Percentiles rank a stretch among this genome's conserved stretches.
Conservation (phyloP, 192 early-diverging fungal species). For the Gamsiella multidivaricata region DNA sequence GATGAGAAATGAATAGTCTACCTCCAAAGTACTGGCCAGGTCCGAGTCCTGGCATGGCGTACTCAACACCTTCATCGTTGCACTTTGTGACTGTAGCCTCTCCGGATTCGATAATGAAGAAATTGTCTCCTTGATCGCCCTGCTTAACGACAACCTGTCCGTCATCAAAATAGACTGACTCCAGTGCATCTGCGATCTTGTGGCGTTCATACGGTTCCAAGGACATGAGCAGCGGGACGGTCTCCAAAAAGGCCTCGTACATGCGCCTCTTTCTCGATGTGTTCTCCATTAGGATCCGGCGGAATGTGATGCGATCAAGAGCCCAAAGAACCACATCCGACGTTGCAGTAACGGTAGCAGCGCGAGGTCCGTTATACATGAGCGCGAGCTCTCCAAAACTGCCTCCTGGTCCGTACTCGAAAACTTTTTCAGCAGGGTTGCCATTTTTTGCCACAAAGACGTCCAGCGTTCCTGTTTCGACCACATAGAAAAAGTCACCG, state of each 20-base stretch:
- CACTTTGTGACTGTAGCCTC: slow-evolving; percentile 84
- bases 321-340: slow-evolving; percentile 93
- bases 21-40: slow-evolving; percentile 98
- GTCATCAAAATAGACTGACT: slow-evolving; percentile 89
- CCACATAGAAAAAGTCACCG: slow-evolving; percentile 98
- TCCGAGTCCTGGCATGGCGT: slow-evolving; percentile 73
- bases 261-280: slow-evolving; percentile 93
- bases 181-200: slow-evolving; percentile 98
- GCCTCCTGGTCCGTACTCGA: slow-evolving; percentile 83
- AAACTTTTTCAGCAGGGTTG: slow-evolving; percentile 76
- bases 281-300: slow-evolving; percentile 97
- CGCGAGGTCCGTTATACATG: slow-evolving; percentile 99
- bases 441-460: slow-evolving; percentile 84
- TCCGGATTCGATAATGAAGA: slow-evolving; percentile 96
- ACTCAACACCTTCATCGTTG: slow-evolving; percentile 83
- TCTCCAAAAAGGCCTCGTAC: slow-evolving; percentile 97
- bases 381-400: slow-evolving; percentile 98
- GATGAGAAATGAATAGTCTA: slow-evolving; percentile 48
- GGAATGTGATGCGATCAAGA: slow-evolving; percentile 96
- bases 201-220: slow-evolving; percentile 97
- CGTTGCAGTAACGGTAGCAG: slow-evolving; percentile 93
- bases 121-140: slow-evolving; percentile 93
- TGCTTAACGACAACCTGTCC: slow-evolving; percentile 87
- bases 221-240: slow-evolving; percentile 86
- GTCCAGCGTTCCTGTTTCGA: slow-evolving; percentile 94